A percentile compares a stretch with the other conserved stretches of the same genome.
phyloP scores from a whole-genome alignment of 2,329 filamentous ascomycete genomes.

The Trichophyton simii region DNA sequence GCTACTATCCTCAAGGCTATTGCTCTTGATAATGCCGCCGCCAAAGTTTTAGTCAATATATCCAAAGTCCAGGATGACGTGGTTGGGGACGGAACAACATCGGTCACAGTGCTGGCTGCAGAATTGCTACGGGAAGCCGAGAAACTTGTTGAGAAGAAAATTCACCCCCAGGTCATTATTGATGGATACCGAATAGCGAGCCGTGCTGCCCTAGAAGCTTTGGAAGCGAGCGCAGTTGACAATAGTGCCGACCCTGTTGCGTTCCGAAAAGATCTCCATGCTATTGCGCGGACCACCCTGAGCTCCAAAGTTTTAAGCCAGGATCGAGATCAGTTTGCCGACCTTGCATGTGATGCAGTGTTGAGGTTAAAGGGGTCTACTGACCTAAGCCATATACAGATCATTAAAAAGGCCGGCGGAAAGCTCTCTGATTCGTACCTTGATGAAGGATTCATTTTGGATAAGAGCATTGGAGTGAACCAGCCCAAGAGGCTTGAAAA shows the following conservation, averaged over 20 bases:
- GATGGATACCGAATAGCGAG: constrained; percentile 98
- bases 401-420: constrained; percentile 98
- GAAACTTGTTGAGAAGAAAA: constrained; percentile 94
- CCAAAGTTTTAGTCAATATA: constrained; percentile 97
- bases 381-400: constrained; percentile 94
- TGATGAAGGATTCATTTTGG: constrained; percentile 94
- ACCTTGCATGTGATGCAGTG: constrained; percentile 81
- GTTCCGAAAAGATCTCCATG: constrained; percentile 78
- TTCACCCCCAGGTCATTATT: constrained; percentile 98
- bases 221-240: constrained; percentile 76
- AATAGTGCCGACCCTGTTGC: constrained; percentile 71
- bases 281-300: constrained; percentile 87
- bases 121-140: constrained; percentile 93
- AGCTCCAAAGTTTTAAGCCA: constrained; percentile 92
- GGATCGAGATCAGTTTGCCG: constrained; percentile 82
- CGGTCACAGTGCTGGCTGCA: constrained; percentile 88
- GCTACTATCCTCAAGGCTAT: constrained; percentile 98
- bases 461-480: constrained; percentile 98
- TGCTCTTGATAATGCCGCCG: constrained; percentile 93
- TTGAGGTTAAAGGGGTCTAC: constrained; percentile 78
- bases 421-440: constrained; percentile 97
- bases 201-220: constrained; percentile 67
- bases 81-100: constrained; percentile 94
- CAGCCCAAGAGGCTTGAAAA: constrained; percentile 96
- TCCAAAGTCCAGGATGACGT: constrained; percentile 99